Base-by-base conservation (phyloP, 2,329 filamentous ascomycete species). In the Monosporascus sp. region DNA sequence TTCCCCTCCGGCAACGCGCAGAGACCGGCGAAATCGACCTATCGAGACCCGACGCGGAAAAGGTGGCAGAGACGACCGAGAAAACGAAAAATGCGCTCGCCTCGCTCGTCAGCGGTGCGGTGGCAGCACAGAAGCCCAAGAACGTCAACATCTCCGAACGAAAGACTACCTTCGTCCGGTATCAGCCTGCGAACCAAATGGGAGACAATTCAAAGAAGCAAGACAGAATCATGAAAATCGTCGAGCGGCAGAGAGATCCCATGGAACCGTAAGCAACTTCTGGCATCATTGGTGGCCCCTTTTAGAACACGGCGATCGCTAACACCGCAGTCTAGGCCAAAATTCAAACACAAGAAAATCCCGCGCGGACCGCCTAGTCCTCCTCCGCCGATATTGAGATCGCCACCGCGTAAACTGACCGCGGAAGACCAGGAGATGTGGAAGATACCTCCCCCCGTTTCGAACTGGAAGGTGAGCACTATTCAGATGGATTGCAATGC, bases 261-360 rank as follows among this genome's bases (percentile, higher is more conserved):
- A 89, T 97, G 22, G 20, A 7, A 20, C 14, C 24, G 6, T 38
- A 46, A 25, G 43, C 24, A 18, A 27, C 22, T 18, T 46, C 43
- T 35, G 11, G 31, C 31, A 35, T 11, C 31, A 14, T 35, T 14
- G 11, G 31, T 35, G 31, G 31, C 9, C 38, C 9, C 3, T n/a
- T 17, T 46, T 14, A 14, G 14, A 46, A 31, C 17, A 27, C 11
- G 14, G 17, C 17, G 25, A n/a, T 27, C 9, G 43, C 58, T 60
- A 50, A 60, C 45, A 22, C 50, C 3, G 22, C 46, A 25, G 49
- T 5, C 27, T 49, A 65, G 87, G 93, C 93, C 94, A 2, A 97
- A 97, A 67, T 97, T 97, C 76, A 97, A 97, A 73, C 90, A 97
- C 75, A 97, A 97, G 79, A 96, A 97, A 75, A 96, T 99, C 54